Conservation (phyloP, 2,329 filamentous ascomycete species). For the Paecilomyces sp. region DNA sequence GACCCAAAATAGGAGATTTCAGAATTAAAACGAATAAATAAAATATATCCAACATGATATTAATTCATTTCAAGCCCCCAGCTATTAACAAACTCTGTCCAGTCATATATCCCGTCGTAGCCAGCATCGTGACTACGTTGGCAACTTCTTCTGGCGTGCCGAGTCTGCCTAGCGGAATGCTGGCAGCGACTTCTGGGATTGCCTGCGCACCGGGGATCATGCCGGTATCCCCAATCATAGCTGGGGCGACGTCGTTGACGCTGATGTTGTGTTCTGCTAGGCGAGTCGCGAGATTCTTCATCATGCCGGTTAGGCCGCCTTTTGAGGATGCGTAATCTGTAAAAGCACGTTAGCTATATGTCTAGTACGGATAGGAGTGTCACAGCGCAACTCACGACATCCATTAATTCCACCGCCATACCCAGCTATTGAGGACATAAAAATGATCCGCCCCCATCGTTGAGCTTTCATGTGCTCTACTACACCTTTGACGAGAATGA, state of each 20-base stretch:
- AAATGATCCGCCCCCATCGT: constrained; percentile 58
- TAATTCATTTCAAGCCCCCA: constrained; percentile 25
- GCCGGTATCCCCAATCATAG: constrained; percentile 59
- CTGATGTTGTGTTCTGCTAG: constrained; percentile 56
- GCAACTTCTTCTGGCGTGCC: constrained; percentile 55
- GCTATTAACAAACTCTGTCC: constrained; percentile 48
- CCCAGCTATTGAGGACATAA: constrained; percentile 57
- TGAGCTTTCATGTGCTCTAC: constrained; percentile 55
- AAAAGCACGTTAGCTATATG: neutral
- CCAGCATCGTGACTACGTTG: constrained; percentile 55
- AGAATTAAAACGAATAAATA: neutral
- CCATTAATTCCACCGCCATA: constrained; percentile 59
- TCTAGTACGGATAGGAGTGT: neutral
- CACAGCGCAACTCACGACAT: constrained; percentile 34
- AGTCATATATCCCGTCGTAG: constrained; percentile 54
- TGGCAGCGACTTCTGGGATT: constrained; percentile 52
- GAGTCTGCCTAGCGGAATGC: constrained; percentile 53
- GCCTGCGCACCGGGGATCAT: constrained; percentile 56
- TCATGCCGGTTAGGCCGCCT: constrained; percentile 57
- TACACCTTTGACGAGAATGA: constrained; percentile 54
- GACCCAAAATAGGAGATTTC: neutral
- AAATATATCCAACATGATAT: neutral
- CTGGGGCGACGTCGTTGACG: constrained; percentile 61
- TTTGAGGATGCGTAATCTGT: constrained; percentile 52
- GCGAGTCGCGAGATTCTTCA: constrained; percentile 56